Conservation (phyloP, 768 basidiomycete genomes). For the Pleurotus tuoliensis region DNA sequence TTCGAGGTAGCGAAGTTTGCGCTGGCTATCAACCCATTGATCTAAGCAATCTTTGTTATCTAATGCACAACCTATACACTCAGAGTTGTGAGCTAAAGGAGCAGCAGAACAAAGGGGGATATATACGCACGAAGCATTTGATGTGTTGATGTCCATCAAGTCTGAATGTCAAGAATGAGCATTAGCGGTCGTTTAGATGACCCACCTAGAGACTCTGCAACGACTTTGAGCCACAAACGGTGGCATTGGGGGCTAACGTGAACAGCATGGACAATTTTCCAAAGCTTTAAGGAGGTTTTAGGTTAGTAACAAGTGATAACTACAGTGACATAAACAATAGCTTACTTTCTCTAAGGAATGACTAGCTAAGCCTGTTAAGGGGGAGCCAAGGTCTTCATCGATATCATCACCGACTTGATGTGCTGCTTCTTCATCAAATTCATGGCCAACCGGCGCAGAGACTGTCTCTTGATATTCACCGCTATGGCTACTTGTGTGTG, state of each 20-base stretch:
- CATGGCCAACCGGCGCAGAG: background rate
- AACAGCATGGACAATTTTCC: conserved; percentile 17
- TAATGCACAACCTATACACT: conserved; percentile 21
- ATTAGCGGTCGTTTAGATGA: conserved; percentile 11
- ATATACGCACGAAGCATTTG: conserved; percentile 24
- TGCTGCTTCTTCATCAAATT: conserved; percentile 1
- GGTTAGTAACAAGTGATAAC: background rate
- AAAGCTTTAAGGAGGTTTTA: conserved; percentile 12
- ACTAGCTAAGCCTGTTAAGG: background rate
- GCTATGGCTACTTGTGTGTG: background rate
- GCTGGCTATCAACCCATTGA: conserved; percentile 12
- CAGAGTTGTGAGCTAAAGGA: background rate
- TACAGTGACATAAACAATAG: background rate
- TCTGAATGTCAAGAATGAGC: conserved; percentile 28
- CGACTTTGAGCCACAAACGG: conserved; percentile 10
- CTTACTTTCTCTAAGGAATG: conserved; percentile 1
- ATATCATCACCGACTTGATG: background rate
- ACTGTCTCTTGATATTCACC: conserved; percentile 10
- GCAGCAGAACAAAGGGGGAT: background rate
- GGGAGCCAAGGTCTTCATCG: background rate
- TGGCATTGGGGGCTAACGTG: conserved; percentile 18
- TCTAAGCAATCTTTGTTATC: conserved; percentile 14
- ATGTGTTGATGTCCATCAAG: conserved; percentile 30
- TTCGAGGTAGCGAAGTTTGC: conserved; percentile 14
- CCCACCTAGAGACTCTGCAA: background rate